Conservation (phyloP, 2,329 filamentous ascomycete species). For the Chrysoporthe austroafricana region DNA sequence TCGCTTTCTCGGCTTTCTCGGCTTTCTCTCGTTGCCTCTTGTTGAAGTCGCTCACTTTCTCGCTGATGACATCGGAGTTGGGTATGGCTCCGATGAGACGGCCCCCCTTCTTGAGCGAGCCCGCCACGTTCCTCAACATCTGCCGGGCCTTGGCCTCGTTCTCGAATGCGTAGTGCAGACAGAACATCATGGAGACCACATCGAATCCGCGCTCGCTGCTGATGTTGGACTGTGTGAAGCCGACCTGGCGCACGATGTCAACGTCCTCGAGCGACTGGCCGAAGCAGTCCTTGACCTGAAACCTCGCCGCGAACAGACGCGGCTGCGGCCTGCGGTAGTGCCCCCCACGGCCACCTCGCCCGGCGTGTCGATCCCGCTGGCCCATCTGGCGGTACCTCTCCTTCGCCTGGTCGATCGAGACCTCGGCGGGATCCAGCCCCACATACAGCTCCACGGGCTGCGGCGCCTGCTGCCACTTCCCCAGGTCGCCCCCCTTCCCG, state of each 20-base stretch:
- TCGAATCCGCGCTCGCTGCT: slow-evolving; percentile 82
- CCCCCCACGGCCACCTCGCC: slow-evolving; percentile 53
- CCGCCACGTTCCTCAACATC: slow-evolving; percentile 93
- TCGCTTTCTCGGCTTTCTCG: slow-evolving; percentile 37
- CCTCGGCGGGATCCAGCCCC: slow-evolving; percentile 88
- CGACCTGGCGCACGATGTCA: slow-evolving; percentile 80
- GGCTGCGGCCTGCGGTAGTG: slow-evolving; percentile 51
- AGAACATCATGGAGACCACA: slow-evolving; percentile 98
- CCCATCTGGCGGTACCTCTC: slow-evolving; percentile 80
- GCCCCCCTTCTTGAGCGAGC: slow-evolving; percentile 88
- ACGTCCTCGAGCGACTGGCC: slow-evolving; percentile 81
- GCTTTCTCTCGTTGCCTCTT: slow-evolving; percentile 52
- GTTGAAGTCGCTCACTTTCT: slow-evolving; percentile 78
- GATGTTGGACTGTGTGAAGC: slow-evolving; percentile 79
- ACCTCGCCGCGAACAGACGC: slow-evolving; percentile 80
- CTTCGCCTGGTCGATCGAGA: slow-evolving; percentile 87
- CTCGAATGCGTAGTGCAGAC: slow-evolving; percentile 98
- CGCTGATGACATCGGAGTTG: slow-evolving; percentile 89
- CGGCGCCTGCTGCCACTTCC: slow-evolving; percentile 96
- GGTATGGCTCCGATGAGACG: slow-evolving; percentile 94
- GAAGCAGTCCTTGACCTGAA: slow-evolving; percentile 91
- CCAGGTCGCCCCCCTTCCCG: slow-evolving; percentile 92
- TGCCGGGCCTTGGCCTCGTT: slow-evolving; percentile 84
- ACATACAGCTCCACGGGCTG: slow-evolving; percentile 91
- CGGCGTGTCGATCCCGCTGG: slow-evolving; percentile 59